Evolutionary conservation across 1,284 basidiomycete genomes (phyloP).

Genomic region (Paramarasmius palmivorus): DNA sequence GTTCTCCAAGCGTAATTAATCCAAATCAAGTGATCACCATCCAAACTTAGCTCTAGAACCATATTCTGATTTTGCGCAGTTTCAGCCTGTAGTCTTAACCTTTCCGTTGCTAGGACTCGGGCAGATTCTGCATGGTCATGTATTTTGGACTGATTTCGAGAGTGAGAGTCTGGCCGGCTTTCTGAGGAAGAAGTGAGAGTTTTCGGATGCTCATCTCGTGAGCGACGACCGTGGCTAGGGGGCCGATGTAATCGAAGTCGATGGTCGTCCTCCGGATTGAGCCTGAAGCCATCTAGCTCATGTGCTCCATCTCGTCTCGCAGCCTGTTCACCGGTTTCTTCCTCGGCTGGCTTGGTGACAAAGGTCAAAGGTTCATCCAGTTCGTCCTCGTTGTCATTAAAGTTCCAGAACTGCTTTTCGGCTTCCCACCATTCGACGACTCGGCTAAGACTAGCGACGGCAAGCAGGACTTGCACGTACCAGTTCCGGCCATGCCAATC

Average conservation of each 20-base stretch:
- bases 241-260: slow-evolving; percentile 50
- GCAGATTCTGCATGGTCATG: slow-evolving; percentile 67
- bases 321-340: slow-evolving; percentile 45
- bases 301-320: slow-evolving; percentile 39
- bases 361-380: slow-evolving; percentile 88
- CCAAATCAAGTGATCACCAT: slow-evolving; percentile 92
- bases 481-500: slow-evolving; percentile 98
- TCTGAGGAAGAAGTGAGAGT: slow-evolving; percentile 39
- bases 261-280: slow-evolving; percentile 59
- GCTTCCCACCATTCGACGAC: slow-evolving; percentile 99
- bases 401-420: slow-evolving; percentile 99
- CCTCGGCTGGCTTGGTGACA: slow-evolving; percentile 82
- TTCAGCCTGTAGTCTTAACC: slow-evolving; percentile 84
- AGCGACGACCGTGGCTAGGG: slow-evolving; percentile 50
- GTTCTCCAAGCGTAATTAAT: slow-evolving; percentile 94
- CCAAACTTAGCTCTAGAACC: slow-evolving; percentile 92
- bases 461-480: slow-evolving; percentile 96
- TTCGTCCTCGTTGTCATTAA: slow-evolving; percentile 91
- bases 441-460: slow-evolving; percentile 94
- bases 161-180: slow-evolving; percentile 32
- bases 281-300: slow-evolving; percentile 45
- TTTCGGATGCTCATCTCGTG: slow-evolving; percentile 59
- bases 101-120: slow-evolving; percentile 79
- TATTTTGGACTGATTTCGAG: slow-evolving; percentile 41
- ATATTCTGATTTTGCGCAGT: slow-evolving; percentile 94